Evolutionary conservation across 2,329 filamentous ascomycete species (phyloP), one percentile per base, ranked within the genome.

Genomic region (Neofusicoccum laricinum): DNA sequence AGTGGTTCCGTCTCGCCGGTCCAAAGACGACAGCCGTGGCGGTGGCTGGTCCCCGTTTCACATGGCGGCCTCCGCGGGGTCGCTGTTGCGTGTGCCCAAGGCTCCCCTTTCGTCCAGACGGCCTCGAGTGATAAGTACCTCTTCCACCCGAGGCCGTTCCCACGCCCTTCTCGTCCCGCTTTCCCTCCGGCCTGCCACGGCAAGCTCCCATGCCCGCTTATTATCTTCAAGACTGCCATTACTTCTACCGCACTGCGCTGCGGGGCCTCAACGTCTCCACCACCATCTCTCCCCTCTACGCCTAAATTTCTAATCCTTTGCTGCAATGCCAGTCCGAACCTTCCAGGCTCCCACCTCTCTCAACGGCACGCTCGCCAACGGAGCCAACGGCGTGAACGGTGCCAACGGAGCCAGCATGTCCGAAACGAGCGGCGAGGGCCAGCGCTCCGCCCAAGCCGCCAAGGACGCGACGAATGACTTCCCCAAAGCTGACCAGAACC

Each of bases 181-280:
- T 14, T 34, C 25, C 11, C 55, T 59, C 53, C 45, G 36, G 14
- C 46, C 4, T 19, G 19, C 32, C n/a, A n/a, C 34, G 19, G 46
- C 55, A 41, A 58, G 63, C 30, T 84, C 82, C 84, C 81, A 96
- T 96, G 91, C 90, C 90, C 82, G 79, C 84, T 72, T 94, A 92
- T 78, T 96, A 83, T 78, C 82, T 91, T 65, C 89, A 95, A 84
- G 90, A 96, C 79, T 96, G 91, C 74, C 92, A 96, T 77, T 96
- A 96, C 81, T 96, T 96, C 81, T 95, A 91, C 82, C 91, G 91
- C 83, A 96, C 89, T 78, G 90, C 91, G 75, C 82, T 96, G 80
- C 91, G 91, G 83, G 89, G 93, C 75, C 82, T 96, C 71, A 94
- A 90, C 74, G 88, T 96, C 71, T 86, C 88, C 80, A 96, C 91